Conservation (phyloP, 202 grass and related monocot genomes). For the Setaria viridis region DNA sequence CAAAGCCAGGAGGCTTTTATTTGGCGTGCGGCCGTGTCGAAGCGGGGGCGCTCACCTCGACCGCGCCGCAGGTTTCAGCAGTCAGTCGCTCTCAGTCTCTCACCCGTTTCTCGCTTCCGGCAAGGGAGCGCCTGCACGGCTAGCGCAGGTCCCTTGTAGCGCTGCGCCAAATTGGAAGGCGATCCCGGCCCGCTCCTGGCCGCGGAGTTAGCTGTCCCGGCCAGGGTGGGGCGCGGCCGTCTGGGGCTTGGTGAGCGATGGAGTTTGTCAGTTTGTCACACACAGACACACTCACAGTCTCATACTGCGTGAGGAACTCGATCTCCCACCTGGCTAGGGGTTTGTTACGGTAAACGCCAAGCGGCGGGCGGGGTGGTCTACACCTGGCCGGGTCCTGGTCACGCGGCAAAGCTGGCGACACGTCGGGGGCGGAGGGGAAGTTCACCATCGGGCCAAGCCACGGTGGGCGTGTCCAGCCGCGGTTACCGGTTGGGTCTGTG, state of each 20-base stretch:
- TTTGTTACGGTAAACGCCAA: constrained; percentile 23
- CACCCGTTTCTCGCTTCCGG: constrained; percentile 6
- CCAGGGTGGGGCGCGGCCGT: neutral
- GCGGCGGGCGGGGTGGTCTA: constrained; percentile 32
- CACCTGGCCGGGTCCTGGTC: constrained; percentile 7
- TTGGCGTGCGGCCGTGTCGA: constrained; percentile 37
- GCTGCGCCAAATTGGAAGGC: constrained; percentile 2
- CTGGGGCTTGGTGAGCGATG: neutral
- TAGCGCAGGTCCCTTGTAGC: neutral
- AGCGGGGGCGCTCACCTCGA: neutral
- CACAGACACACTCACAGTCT: too few relatives aligned
- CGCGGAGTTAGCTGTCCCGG: neutral
- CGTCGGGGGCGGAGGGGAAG: neutral
- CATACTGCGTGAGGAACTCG: too few relatives aligned
- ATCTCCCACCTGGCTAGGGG: neutral
- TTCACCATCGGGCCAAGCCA: constrained; percentile 2
- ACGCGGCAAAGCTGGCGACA: neutral
- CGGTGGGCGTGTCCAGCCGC: neutral
- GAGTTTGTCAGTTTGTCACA: too few relatives aligned
- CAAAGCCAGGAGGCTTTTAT: constrained; percentile 16
- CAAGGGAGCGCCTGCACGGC: neutral
- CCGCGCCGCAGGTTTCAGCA: constrained; percentile 12
- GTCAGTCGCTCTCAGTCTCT: neutral
- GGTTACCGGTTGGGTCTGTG: neutral
- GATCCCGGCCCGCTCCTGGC: neutral